These are phyloP conservation scores for Barbatosphaeria neglecta DNA, from an alignment of 495 filamentous ascomycete species.

Conservation along the genomic window DNA sequence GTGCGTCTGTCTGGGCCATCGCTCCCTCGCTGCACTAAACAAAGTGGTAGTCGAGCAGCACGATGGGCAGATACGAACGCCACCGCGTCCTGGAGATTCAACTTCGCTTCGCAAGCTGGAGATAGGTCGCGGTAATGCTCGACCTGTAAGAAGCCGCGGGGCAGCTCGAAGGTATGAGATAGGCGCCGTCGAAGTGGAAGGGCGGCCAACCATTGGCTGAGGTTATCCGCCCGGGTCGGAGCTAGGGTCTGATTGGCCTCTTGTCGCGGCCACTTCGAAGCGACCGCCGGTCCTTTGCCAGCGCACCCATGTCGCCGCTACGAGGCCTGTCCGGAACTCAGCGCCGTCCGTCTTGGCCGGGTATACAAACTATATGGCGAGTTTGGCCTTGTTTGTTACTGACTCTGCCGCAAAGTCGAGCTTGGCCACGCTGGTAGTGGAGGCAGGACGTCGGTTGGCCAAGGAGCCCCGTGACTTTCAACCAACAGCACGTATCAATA, in stretches of 20 bases:
- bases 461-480: neutral
- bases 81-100: slow-evolving; percentile 1
- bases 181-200: slow-evolving; percentile 16
- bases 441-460: neutral
- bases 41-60: neutral
- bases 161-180: slow-evolving; percentile 17
- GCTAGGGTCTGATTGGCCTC: slow-evolving; percentile 12
- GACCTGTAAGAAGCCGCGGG: slow-evolving; percentile 4
- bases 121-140: slow-evolving; percentile 6
- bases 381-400: too few species aligned
- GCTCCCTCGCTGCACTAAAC: too few species aligned
- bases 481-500: too few species aligned
- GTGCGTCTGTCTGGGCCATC: neutral
- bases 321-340: neutral
- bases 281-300: slow-evolving; percentile 12
- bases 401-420: too few species aligned
- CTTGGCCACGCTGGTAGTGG: neutral
- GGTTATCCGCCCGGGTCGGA: slow-evolving; percentile 8
- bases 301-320: slow-evolving; percentile 1
- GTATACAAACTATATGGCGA: too few species aligned
- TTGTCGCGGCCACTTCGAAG: slow-evolving; percentile 11
- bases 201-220: slow-evolving; percentile 14
- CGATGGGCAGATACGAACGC: neutral
- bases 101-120: too few species aligned
- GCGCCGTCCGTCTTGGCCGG: neutral